Evolutionary conservation across 139 green algal species (phyloP).

Genomic region (Chlorella sp.): DNA sequence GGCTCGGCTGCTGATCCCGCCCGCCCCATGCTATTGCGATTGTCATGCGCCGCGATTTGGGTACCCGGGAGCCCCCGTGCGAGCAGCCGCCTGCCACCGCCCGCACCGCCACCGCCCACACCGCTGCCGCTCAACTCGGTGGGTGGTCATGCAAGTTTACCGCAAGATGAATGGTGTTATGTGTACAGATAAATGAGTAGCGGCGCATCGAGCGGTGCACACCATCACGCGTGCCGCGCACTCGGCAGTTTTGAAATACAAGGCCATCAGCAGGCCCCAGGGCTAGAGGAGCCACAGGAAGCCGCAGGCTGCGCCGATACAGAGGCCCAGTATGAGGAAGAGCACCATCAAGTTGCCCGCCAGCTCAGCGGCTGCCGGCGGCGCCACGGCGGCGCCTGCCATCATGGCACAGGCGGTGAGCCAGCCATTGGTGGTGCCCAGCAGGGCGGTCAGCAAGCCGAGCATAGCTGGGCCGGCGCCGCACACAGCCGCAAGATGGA

Average conservation of each 20-base stretch:
- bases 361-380: conserved; percentile 42
- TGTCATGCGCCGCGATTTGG: no score
- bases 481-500: conserved; percentile 36
- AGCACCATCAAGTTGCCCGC: conserved; percentile 83
- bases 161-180: no score
- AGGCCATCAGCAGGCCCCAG: neutral
- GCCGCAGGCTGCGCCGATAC: conserved; percentile 67
- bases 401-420: conserved; percentile 70
- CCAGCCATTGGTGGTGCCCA: conserved; percentile 75
- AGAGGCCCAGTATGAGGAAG: conserved; percentile 80
- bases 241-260: no score
- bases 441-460: conserved; percentile 38
- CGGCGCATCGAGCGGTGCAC: neutral
- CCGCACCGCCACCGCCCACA: no score
- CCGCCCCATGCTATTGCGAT: no score
- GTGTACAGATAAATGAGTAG: neutral
- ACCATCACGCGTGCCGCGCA: no score
- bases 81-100: no score
- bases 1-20: no score
- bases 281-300: conserved; percentile 73
- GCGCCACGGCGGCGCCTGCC: conserved; percentile 14
- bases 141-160: no score
- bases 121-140: no score
- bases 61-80: no score
- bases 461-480: conserved; percentile 32